Base-by-base conservation (phyloP, 2,329 filamentous ascomycete species). In the Pseudomassariella vexata region DNA sequence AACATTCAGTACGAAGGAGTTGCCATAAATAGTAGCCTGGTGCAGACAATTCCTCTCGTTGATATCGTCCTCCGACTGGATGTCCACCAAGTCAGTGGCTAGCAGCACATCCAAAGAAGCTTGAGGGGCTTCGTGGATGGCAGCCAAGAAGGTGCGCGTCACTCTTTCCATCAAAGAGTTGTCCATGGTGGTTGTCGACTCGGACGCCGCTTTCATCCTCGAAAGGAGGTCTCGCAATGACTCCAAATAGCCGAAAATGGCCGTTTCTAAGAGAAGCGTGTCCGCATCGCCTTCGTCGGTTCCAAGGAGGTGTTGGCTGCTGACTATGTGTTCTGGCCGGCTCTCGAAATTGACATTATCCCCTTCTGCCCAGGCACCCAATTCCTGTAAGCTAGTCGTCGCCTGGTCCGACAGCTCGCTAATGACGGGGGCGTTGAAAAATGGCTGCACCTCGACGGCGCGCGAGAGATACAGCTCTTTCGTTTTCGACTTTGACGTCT, bases 401-500 rank as follows among this genome's bases (percentile, higher is more conserved):
- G 92, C 92, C 63, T 95, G 88, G 46, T 98, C 92, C 5, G 92
- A 95, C 9, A 98, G 73, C 52, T 94, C 90, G 59, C 89, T 94
- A 52, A 98, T 94, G 47, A 96, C 88, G 44, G 94, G 86, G 27
- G 90, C 82, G 59, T 98, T 96, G 72, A 96, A 98, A 59, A 94
- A 96, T 6, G 92, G 92, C 52, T 96, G 92, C 6, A 96, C 89
- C 59, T 98, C 92, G 41, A 98, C 90, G 7, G 92, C 92, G 38
- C 92, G 76, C 8, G 94, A 94, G 21, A 98, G 79, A 55, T 96
- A 98, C 24, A 96, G 75, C 63, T 96, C 92, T 60, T 98, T 98
- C 38, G 92, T 95, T 59, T 90, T 90, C 31, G 90, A 96, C 72
- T 96, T 98, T 46, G 90, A 95, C 2, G 89, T 95, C 74, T 98